phyloP scores from a whole-genome alignment of 306 rosid species.

The Rosa multiflora region DNA sequence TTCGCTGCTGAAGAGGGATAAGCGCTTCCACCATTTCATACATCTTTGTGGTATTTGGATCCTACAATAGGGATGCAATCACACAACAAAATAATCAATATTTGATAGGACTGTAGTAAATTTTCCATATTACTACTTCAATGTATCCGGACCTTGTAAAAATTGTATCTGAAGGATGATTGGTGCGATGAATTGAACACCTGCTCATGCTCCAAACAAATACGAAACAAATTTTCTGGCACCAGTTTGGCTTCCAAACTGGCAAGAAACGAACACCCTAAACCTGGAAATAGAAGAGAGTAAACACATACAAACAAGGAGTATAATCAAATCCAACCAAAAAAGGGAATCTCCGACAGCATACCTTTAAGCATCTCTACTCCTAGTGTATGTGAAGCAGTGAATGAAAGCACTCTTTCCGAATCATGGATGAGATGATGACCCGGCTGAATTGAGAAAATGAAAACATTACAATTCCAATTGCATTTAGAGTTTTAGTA shows the following conservation, averaged over 20 bases:
- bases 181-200: conserved; percentile 44
- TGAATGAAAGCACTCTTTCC: conserved; percentile 58
- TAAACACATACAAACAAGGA: not conserved
- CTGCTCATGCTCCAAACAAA: conserved; percentile 62
- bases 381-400: conserved; percentile 65
- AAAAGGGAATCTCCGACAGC: not conserved
- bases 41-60: conserved; percentile 75
- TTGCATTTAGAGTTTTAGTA: not conserved
- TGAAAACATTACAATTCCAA: not conserved
- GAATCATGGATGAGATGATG: conserved; percentile 46
- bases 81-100: conserved; percentile 4
- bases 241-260: conserved; percentile 64
- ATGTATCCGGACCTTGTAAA: conserved; percentile 67
- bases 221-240: conserved; percentile 77
- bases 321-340: not conserved
- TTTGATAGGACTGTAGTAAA: conserved; percentile 17
- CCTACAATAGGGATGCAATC: conserved; percentile 41
- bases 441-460: conserved; percentile 60
- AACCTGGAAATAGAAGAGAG: conserved; percentile 39
- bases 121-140: not conserved
- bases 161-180: conserved; percentile 52
- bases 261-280: conserved; percentile 44
- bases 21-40: conserved; percentile 68
- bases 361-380: conserved; percentile 60
- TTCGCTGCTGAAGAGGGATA: conserved; percentile 51